Conservation (phyloP, 805 yeast genomes). For the Groenewaldozyma salmanticensis region DNA sequence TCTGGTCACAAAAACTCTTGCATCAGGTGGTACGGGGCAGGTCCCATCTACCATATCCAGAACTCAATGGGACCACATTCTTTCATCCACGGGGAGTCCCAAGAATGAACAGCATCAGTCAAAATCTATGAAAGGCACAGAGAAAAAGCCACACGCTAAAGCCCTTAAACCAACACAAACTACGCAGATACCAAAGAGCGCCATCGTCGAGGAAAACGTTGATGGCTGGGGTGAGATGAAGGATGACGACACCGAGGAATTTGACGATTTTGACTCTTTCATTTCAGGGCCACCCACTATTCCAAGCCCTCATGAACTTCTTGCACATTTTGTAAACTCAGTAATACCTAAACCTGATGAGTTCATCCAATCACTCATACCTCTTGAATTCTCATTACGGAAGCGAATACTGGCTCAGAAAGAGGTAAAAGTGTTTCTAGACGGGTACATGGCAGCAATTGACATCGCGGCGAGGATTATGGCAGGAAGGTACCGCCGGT, state of each 20-base stretch:
- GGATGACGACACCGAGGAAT: conserved; percentile 23
- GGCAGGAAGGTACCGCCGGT: conserved; percentile 18
- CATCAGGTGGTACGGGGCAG: conserved; percentile 2
- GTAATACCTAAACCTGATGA: conserved; percentile 12
- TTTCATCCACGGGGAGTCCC: too few species aligned
- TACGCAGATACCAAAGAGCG: background rate
- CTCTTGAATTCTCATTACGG: conserved; percentile 15
- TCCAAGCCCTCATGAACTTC: conserved; percentile 24
- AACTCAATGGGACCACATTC: conserved; percentile 14
- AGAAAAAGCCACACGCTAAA: background rate
- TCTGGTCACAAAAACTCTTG: conserved; percentile 6
- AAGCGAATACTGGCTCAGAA: conserved; percentile 17
- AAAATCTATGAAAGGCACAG: background rate
- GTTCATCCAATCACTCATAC: conserved; percentile 12
- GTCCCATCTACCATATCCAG: conserved; percentile 1
- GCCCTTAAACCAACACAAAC: background rate
- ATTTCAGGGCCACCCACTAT: conserved; percentile 5
- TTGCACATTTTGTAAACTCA: conserved; percentile 14
- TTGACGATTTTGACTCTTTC: conserved; percentile 10
- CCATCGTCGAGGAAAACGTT: too few species aligned
- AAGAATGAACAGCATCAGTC: background rate
- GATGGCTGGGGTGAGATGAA: too few species aligned
- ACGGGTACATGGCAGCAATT: conserved; percentile 15
- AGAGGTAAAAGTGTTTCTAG: conserved; percentile 15
- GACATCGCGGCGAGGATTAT: conserved; percentile 16